These are phyloP conservation scores for Ogataea paradorogensis DNA, from an alignment of 805 yeast genomes.

Conservation along the genomic window DNA sequence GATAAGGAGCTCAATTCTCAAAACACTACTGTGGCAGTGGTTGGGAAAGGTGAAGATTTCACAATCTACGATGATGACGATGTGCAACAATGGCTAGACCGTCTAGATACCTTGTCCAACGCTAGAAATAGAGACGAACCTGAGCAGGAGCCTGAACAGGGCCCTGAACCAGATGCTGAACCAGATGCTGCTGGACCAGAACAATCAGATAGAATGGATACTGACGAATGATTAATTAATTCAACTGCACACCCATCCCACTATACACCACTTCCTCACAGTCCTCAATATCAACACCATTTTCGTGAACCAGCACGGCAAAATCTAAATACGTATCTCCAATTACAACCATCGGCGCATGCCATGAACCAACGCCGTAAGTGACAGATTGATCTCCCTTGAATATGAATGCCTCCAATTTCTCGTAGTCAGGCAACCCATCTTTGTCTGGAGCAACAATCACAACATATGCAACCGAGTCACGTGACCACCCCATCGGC, in stretches of 20 bases:
- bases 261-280: constrained; percentile 75
- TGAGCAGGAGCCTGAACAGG: constrained; percentile 30
- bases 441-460: constrained; percentile 65
- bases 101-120: constrained; percentile 63
- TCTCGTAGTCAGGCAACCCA: constrained; percentile 57
- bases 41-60: constrained; percentile 73
- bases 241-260: constrained; percentile 36
- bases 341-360: constrained; percentile 92
- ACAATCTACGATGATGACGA: constrained; percentile 81
- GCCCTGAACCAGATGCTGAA: constrained; percentile 17
- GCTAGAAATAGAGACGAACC: constrained; percentile 46
- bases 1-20: constrained; percentile 84
- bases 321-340: constrained; percentile 60
- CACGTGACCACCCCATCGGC: constrained; percentile 72
- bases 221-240: constrained; percentile 19
- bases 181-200: constrained; percentile 8
- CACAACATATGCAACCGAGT: constrained; percentile 62
- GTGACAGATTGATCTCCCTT: constrained; percentile 87
- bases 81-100: constrained; percentile 79
- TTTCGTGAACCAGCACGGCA: constrained; percentile 85
- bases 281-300: constrained; percentile 74
- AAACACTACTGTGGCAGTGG: constrained; percentile 89
- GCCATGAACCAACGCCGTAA: constrained; percentile 86
- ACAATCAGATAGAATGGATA: constrained; percentile 36
- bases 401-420: constrained; percentile 67